These are phyloP conservation scores for Cyclotella sp. DNA, from an alignment of 108 stramenopile genomes.

Conservation along the genomic window DNA sequence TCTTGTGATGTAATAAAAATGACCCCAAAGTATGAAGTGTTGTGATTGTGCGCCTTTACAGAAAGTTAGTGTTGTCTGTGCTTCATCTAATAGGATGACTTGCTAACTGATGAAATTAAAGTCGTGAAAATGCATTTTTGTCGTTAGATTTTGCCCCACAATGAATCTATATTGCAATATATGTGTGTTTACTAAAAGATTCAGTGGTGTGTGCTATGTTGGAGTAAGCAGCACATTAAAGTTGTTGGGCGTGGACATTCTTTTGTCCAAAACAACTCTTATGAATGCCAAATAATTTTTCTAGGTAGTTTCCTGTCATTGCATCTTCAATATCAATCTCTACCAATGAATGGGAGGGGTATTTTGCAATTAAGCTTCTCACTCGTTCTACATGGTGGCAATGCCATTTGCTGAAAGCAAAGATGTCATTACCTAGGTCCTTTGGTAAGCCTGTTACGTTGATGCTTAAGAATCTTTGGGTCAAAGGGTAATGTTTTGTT, in stretches of 20 bases:
- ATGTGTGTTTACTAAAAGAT: not conserved
- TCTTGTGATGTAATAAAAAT: too few species aligned
- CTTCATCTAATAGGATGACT: too few species aligned
- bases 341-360: slow-evolving; percentile 32
- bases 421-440: slow-evolving; percentile 10
- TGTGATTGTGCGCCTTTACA: too few species aligned
- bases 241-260: slow-evolving; percentile 8
- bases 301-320: slow-evolving; percentile 6
- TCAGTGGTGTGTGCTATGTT: not conserved
- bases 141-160: too few species aligned
- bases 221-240: not conserved
- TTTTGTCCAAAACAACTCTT: slow-evolving; percentile 15
- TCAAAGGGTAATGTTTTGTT: not conserved
- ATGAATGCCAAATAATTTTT: slow-evolving; percentile 20
- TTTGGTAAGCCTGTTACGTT: slow-evolving; percentile 13
- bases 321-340: slow-evolving; percentile 36
- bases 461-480: not conserved
- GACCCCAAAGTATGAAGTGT: too few species aligned
- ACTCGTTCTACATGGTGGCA: slow-evolving; percentile 21
- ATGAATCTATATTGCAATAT: too few species aligned
- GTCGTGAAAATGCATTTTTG: too few species aligned
- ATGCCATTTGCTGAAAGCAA: slow-evolving; percentile 20
- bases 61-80: too few species aligned
- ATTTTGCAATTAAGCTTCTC: slow-evolving; percentile 3
- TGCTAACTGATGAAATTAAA: too few species aligned